Evolutionary conservation across 768 basidiomycete species (phyloP).

Genomic region (Suillus decipiens): DNA sequence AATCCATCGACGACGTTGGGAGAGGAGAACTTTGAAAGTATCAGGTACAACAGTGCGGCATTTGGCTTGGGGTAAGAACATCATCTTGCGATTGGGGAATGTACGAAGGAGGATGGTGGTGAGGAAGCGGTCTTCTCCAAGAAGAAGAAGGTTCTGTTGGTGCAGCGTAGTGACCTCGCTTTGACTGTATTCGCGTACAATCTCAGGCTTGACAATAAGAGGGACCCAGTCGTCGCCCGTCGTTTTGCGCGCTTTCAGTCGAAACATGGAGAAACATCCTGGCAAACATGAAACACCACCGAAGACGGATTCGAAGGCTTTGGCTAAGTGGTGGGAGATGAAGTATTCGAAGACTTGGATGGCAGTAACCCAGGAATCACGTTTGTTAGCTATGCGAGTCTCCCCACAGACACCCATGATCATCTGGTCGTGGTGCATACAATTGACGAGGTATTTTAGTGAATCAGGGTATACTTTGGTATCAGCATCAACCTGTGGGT

Average conservation of each 20-base stretch:
- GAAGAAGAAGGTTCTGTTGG: constrained; percentile 94
- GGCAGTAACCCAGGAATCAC: constrained; percentile 96
- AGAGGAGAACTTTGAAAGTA: constrained; percentile 88
- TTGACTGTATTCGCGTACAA: constrained; percentile 96
- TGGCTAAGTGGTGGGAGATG: constrained; percentile 97
- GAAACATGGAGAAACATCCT: constrained; percentile 99
- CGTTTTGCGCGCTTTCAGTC: constrained; percentile 88
- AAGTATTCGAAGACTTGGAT: constrained; percentile 99
- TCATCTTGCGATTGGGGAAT: constrained; percentile 99
- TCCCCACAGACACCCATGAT: constrained; percentile 99
- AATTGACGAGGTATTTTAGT: constrained; percentile 88
- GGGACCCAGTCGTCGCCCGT: constrained; percentile 97
- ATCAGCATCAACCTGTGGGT: constrained; percentile 92
- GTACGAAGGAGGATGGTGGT: constrained; percentile 95
- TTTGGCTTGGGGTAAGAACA: constrained; percentile 95
- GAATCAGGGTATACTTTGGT: constrained; percentile 94
- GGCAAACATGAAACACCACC: constrained; percentile 99
- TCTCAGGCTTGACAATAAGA: constrained; percentile 94
- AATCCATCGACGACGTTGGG: constrained; percentile 98
- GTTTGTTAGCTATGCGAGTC: constrained; percentile 98
- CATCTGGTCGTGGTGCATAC: constrained; percentile 98
- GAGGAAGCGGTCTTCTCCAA: constrained; percentile 98
- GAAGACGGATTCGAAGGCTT: constrained; percentile 98
- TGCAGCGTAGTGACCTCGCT: constrained; percentile 91
- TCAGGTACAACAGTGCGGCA: constrained; percentile 97